Evolutionary conservation across 108 stramenopile species (phyloP).

Genomic region (Cyclotella kingstonii): DNA sequence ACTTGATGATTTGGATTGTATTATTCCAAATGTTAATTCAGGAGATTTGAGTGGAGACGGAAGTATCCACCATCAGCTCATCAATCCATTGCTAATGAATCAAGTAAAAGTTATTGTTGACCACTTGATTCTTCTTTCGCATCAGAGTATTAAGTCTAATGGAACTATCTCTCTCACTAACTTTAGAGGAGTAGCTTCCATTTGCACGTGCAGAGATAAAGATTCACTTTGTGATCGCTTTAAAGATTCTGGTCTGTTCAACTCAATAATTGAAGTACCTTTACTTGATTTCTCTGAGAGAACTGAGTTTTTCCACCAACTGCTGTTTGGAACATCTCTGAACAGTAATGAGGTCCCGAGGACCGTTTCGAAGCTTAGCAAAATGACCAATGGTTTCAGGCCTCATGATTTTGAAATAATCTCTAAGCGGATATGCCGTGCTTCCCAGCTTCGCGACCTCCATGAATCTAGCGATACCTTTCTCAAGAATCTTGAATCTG

Average conservation of each 20-base stretch:
- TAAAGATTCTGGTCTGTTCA: slow-evolving; percentile 24
- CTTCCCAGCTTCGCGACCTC: slow-evolving; percentile 23
- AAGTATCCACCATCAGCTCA: slow-evolving; percentile 52
- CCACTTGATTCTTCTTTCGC: slow-evolving; percentile 42
- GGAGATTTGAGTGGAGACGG: slow-evolving; percentile 35
- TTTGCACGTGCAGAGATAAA: slow-evolving; percentile 39
- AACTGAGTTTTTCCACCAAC: slow-evolving; percentile 16
- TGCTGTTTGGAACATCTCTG: not conserved
- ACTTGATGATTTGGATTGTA: slow-evolving; percentile 73
- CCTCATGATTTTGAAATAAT: slow-evolving; percentile 60
- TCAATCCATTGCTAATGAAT: slow-evolving; percentile 59
- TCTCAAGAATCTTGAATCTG: slow-evolving; percentile 11
- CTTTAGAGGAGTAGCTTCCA: slow-evolving; percentile 19
- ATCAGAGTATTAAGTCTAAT: not conserved
- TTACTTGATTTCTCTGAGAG: slow-evolving; percentile 30
- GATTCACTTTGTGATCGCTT: slow-evolving; percentile 26
- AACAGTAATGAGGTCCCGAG: slow-evolving; percentile 10
- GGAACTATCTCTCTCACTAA: not conserved
- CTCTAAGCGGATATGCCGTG: slow-evolving; percentile 37
- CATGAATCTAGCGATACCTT: not conserved
- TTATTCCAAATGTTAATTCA: slow-evolving; percentile 61
- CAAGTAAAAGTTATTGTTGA: slow-evolving; percentile 74
- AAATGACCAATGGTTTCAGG: slow-evolving; percentile 54
- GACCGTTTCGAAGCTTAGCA: slow-evolving; percentile 28
- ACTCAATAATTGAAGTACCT: slow-evolving; percentile 37